These are phyloP conservation scores for Colletotrichum graminicola DNA, from an alignment of 2,329 filamentous ascomycete genomes.

Conservation along the genomic window DNA sequence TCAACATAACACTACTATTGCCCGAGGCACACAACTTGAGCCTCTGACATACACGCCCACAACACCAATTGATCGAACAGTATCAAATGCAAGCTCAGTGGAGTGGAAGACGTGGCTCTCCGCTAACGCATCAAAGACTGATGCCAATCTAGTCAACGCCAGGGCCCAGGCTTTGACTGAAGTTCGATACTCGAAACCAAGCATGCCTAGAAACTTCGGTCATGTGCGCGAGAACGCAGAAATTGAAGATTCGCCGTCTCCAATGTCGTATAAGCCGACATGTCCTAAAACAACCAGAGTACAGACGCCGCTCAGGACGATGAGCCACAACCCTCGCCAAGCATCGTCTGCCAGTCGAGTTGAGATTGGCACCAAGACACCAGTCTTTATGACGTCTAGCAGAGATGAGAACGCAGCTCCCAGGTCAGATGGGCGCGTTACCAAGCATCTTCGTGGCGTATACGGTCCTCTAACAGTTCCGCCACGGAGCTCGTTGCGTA, in stretches of 20 bases:
- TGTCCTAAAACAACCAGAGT: not conserved
- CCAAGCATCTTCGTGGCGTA: not conserved
- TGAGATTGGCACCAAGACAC: not conserved
- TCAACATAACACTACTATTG: not conserved
- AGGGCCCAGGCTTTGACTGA: not conserved
- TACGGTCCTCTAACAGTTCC: constrained; percentile 33
- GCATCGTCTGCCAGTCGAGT: constrained; percentile 29
- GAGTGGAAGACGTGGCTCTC: constrained; percentile 70
- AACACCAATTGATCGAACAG: constrained; percentile 51
- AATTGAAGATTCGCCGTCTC: constrained; percentile 56
- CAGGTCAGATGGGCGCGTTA: constrained; percentile 7
- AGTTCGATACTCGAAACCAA: constrained; percentile 42
- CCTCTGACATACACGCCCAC: constrained; percentile 39
- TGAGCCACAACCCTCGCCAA: constrained; percentile 24
- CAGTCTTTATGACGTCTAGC: not conserved
- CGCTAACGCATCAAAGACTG: constrained; percentile 59
- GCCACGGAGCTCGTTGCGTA: constrained; percentile 29
- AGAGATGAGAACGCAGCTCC: constrained; percentile 34
- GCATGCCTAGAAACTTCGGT: constrained; percentile 46
- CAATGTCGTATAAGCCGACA: constrained; percentile 35
- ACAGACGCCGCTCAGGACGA: constrained; percentile 26
- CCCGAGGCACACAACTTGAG: not conserved
- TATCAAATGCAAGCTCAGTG: constrained; percentile 60
- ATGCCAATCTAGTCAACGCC: constrained; percentile 1
- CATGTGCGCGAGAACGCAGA: constrained; percentile 65